A percentile compares a stretch with the other conserved stretches of the same genome.
phyloP scores from a whole-genome alignment of 495 filamentous ascomycete species.

The Chaetomium fimeti region DNA sequence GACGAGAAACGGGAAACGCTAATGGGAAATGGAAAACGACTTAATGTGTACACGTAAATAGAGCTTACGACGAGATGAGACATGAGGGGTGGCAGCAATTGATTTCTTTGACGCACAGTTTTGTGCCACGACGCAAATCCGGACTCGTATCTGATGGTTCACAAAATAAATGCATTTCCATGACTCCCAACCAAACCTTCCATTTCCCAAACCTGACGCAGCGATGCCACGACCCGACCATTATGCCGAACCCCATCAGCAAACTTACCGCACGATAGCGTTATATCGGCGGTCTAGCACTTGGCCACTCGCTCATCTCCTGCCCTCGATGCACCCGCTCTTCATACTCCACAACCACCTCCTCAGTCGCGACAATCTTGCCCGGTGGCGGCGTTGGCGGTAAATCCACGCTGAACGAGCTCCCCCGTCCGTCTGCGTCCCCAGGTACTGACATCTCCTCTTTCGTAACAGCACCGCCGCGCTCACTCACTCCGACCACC shows the following conservation, averaged over 20 bases:
- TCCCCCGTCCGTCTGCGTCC: background rate
- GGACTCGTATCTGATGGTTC: too few species aligned
- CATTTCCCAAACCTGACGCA: background rate
- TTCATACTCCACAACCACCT: conserved; percentile 6
- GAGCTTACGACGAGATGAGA: conserved; percentile 14
- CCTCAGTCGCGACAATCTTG: background rate
- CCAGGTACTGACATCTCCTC: background rate
- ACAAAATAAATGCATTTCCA: too few species aligned
- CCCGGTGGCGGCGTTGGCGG: background rate
- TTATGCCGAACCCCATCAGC: background rate
- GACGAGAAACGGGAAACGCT: too few species aligned
- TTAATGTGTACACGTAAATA: conserved; percentile 4
- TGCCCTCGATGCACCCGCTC: background rate
- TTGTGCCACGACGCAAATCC: too few species aligned
- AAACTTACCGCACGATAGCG: background rate
- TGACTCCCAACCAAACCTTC: too few species aligned
- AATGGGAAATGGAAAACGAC: too few species aligned
- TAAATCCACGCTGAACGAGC: background rate
- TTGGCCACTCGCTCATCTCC: background rate
- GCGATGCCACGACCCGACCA: background rate
- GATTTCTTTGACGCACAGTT: background rate
- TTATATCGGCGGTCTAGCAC: background rate
- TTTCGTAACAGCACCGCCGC: background rate
- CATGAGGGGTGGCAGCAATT: conserved; percentile 1
- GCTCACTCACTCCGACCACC: background rate